phyloP scores from a whole-genome alignment of 2,329 filamentous ascomycete genomes.

The Clonostachys rhizophaga region DNA sequence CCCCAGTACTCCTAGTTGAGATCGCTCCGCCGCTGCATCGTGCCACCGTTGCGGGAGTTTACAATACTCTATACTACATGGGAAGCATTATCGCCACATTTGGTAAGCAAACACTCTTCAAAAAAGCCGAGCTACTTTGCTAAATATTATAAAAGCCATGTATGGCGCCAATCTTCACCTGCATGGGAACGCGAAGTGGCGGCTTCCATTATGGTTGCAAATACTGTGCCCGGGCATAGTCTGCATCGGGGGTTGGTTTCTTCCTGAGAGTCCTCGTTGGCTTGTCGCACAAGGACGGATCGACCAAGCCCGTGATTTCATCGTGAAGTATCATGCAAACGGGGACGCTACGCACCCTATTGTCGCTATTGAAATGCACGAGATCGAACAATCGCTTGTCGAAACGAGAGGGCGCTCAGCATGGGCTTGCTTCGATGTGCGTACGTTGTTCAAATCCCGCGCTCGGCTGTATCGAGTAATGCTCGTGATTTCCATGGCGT shows the following conservation, averaged over 20 bases:
- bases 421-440: conserved; percentile 25
- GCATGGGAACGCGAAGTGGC: conserved; percentile 15
- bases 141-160: conserved; percentile 3
- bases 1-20: conserved; percentile 56
- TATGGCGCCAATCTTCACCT: conserved; percentile 10
- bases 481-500: conserved; percentile 29
- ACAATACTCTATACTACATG: conserved; percentile 35
- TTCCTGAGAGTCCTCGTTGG: conserved; percentile 23
- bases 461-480: conserved; percentile 27
- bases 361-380: conserved; percentile 27
- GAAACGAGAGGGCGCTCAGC: conserved; percentile 13
- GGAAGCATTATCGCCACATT: conserved; percentile 14
- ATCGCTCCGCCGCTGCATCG: conserved; percentile 55
- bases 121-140: too few relatives aligned
- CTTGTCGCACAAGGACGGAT: conserved; percentile 17
- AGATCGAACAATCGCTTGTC: conserved; percentile 21
- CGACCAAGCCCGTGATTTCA: conserved; percentile 22
- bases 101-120: neutral
- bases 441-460: conserved; percentile 21
- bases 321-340: conserved; percentile 30
- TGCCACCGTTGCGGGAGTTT: conserved; percentile 52
- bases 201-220: conserved; percentile 24
- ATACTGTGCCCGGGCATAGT: conserved; percentile 22
- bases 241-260: conserved; percentile 17
- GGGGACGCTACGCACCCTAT: conserved; percentile 27